These are phyloP conservation scores for Camelina sativa DNA, from an alignment of 345 rosid genomes.

Conservation along the genomic window DNA sequence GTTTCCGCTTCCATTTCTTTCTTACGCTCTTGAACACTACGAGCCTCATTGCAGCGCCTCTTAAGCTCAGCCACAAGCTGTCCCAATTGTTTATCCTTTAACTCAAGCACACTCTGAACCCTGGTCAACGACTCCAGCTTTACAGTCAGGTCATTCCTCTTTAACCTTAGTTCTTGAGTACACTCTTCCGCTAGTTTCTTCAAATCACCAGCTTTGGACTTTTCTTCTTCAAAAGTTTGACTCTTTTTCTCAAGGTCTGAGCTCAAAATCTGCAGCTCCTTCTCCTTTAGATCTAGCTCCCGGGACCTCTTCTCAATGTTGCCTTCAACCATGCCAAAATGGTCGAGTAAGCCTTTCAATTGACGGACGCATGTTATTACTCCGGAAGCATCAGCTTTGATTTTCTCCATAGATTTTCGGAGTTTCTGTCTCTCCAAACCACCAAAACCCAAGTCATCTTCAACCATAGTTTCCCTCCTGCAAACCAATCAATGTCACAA, in stretches of 20 bases:
- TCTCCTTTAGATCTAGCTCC: conserved; percentile 14
- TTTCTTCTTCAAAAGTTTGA: not conserved
- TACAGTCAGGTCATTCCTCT: not conserved
- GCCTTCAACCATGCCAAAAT: not conserved
- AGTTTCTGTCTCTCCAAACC: not conserved
- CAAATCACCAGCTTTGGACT: conserved; percentile 9
- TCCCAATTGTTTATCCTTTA: not conserved
- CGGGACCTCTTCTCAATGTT: not conserved
- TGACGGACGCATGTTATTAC: not conserved
- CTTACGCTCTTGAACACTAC: not conserved
- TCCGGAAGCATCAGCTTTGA: conserved; percentile 2
- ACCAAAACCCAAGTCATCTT: not conserved
- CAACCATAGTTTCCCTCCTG: not conserved
- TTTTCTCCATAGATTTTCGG: not conserved
- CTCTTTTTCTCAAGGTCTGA: not conserved
- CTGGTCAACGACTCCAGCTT: not conserved
- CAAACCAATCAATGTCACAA: not conserved
- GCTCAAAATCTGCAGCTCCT: not conserved
- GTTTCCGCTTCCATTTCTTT: conserved; percentile 8
- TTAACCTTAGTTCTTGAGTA: conserved; percentile 9
- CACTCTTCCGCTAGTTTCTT: conserved; percentile 14
- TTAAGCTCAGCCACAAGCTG: conserved; percentile 7
- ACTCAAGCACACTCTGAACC: conserved; percentile 4
- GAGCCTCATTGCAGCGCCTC: not conserved
- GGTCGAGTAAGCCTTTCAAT: not conserved